Evolutionary conservation across 2,329 filamentous ascomycete genomes (phyloP), one percentile per base, ranked within the genome.

Genomic region (Claviceps humidiphila): DNA sequence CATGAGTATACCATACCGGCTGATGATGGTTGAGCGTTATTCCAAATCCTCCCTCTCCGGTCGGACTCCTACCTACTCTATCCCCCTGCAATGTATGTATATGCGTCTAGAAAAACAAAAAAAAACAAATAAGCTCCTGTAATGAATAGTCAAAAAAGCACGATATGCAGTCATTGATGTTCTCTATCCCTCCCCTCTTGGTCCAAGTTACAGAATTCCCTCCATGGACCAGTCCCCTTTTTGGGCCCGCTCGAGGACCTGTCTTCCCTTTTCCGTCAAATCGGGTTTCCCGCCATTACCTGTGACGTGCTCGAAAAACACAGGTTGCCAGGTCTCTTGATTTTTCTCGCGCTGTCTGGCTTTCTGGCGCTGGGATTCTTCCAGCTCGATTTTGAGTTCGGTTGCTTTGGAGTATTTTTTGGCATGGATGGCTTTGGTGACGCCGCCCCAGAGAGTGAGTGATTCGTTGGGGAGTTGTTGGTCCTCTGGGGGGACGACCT

Each of bases 351-450:
- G 77, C 64, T 91, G 82, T 24, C 88, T 82, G 1, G 88, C 90
- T 70, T 88, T 91, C 61, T 87, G 80, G 37, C 93, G 78, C 71
- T 98, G 93, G 44, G 77, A 76, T 67, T 98, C 93, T 68, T 98
- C 93, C 11, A 98, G 80, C 61, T 95, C 89, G 55, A 89, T 81
- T 73, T 98, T 98, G 56, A 93, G 72, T 20, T 78, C 81, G 22
- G 93, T 98, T 7, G 93, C 93, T 57, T 85, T 82, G 43, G 78
- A 78, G 68, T 82, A 98, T 64, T 95, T 88, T 69, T 90, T 94
- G 55, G 81, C 72, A 22, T 80, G 68, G 62, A 98, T 97, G 39
- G 90, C 89, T 50, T 87, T 77, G 17, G 93, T 97, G 45, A 98
- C 91, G 24, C 80, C 80, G 38, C 81, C 77, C 93, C 93, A 98